These are phyloP conservation scores for Rhinocladiella mackenziei DNA, from an alignment of 2,329 filamentous ascomycete species.

Conservation along the genomic window DNA sequence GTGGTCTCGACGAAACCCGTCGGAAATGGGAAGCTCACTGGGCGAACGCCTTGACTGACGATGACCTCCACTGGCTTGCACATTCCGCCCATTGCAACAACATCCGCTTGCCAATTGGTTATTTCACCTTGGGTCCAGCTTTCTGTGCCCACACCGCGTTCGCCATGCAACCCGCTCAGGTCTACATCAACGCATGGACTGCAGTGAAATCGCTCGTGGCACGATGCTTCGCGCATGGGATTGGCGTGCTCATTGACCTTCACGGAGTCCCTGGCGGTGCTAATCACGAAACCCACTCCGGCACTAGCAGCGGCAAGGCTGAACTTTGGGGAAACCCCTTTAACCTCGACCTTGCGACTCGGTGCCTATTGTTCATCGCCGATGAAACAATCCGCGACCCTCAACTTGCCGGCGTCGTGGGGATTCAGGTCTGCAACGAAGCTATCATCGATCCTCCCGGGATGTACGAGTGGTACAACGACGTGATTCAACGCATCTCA, in stretches of 20 bases:
- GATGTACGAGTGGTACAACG: constrained; percentile 57
- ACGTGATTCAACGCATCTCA: constrained; percentile 46
- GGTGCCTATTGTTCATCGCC: constrained; percentile 50
- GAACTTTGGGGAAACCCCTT: constrained; percentile 48
- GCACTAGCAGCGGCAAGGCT: constrained; percentile 50
- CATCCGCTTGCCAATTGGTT: constrained; percentile 58
- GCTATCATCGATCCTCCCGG: constrained; percentile 47
- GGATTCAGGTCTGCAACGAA: constrained; percentile 58
- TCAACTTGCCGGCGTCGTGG: constrained; percentile 44
- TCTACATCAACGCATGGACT: constrained; percentile 54
- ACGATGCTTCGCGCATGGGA: constrained; percentile 46
- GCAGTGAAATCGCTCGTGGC: constrained; percentile 47
- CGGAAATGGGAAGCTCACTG: constrained; percentile 54
- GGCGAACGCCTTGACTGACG: constrained; percentile 48
- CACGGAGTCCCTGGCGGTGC: constrained; percentile 58
- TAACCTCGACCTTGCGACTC: constrained; percentile 46
- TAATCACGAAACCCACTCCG: constrained; percentile 54
- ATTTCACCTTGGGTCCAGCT: constrained; percentile 52
- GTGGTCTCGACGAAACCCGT: constrained; percentile 48
- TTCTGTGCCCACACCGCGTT: constrained; percentile 53
- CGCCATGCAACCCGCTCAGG: constrained; percentile 40
- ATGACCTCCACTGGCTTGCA: constrained; percentile 52
- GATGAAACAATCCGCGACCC: constrained; percentile 38
- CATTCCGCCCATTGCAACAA: constrained; percentile 53
- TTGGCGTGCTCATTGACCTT: constrained; percentile 56